Conservation (phyloP, 2,329 filamentous ascomycete genomes). For the Exophiala calicioides region DNA sequence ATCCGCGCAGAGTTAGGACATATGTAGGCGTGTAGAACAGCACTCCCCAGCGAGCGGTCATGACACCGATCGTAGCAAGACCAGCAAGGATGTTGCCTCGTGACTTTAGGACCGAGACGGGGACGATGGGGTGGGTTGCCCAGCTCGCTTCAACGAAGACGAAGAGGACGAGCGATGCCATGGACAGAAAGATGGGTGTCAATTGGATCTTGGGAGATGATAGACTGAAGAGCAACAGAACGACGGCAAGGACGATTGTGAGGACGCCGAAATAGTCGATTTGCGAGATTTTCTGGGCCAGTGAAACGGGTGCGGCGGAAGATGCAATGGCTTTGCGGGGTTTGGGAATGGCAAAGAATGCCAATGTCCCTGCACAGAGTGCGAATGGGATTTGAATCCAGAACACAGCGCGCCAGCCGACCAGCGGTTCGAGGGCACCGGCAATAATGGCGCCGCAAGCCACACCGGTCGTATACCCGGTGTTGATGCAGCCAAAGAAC, state of each 20-base stretch:
- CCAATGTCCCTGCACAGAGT: slow-evolving; percentile 60
- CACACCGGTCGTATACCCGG: slow-evolving; percentile 70
- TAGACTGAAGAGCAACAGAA: slow-evolving; percentile 71
- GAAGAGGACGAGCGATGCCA: slow-evolving; percentile 59
- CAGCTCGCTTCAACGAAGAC: slow-evolving; percentile 64
- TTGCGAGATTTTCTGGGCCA: slow-evolving; percentile 57
- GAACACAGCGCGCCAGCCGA: slow-evolving; percentile 76
- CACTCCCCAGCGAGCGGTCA: slow-evolving; percentile 78
- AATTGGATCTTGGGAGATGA: slow-evolving; percentile 63
- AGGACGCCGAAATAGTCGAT: slow-evolving; percentile 76
- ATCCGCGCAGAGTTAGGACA: slow-evolving; percentile 72
- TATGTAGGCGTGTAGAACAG: slow-evolving; percentile 81
- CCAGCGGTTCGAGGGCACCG: slow-evolving; percentile 61
- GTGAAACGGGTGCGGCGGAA: slow-evolving; percentile 43
- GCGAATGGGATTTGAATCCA: slow-evolving; percentile 68
- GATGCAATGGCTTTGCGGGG: slow-evolving; percentile 34
- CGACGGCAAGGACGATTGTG: slow-evolving; percentile 65
- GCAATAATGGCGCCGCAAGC: slow-evolving; percentile 71
- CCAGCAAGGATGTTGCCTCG: slow-evolving; percentile 73
- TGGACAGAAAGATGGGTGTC: slow-evolving; percentile 62
- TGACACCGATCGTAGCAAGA: slow-evolving; percentile 71
- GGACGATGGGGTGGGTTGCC: slow-evolving; percentile 71
- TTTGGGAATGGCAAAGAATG: slow-evolving; percentile 68
- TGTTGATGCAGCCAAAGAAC: slow-evolving; percentile 72
- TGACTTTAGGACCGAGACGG: slow-evolving; percentile 67